These are phyloP conservation scores for Trichaptum fuscoviolaceum DNA, from an alignment of 768 basidiomycete species.

Conservation along the genomic window DNA sequence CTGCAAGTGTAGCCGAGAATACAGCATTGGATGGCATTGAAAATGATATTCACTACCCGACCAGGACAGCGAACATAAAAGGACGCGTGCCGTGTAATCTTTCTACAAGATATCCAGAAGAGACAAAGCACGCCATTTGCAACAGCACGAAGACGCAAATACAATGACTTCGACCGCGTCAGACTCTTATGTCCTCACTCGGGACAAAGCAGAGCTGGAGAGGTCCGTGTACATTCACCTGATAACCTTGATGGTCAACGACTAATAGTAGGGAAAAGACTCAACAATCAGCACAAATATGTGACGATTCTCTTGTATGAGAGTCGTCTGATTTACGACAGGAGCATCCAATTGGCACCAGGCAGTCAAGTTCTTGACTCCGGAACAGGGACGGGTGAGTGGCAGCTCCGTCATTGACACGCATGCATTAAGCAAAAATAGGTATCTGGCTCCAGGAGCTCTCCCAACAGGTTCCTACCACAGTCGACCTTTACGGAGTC, in stretches of 20 bases:
- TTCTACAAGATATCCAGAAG: too few relatives aligned
- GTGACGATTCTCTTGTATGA: neutral
- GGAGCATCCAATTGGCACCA: neutral
- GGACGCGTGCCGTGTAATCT: too few relatives aligned
- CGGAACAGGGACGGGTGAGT: neutral
- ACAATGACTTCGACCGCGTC: neutral
- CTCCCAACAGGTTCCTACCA: conserved; percentile 5
- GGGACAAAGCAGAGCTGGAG: neutral
- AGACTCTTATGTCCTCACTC: neutral
- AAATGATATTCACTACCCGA: too few relatives aligned
- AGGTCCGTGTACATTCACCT: neutral
- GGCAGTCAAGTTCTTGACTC: neutral
- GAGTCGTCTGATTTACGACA: neutral
- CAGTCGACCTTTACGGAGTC: conserved; percentile 10
- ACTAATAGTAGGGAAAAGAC: neutral
- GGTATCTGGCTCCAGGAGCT: conserved; percentile 16
- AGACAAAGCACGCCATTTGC: too few relatives aligned
- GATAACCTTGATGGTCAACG: neutral
- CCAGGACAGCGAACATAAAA: too few relatives aligned
- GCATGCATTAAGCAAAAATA: neutral
- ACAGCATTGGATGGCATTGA: too few relatives aligned
- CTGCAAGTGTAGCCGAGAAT: too few relatives aligned
- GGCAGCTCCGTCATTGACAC: neutral
- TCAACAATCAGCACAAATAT: neutral
- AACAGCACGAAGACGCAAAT: too few relatives aligned